A percentile compares a stretch with the other conserved stretches of the same genome.
phyloP scores from a whole-genome alignment of 768 basidiomycete genomes.

The Ramaria sp. region DNA sequence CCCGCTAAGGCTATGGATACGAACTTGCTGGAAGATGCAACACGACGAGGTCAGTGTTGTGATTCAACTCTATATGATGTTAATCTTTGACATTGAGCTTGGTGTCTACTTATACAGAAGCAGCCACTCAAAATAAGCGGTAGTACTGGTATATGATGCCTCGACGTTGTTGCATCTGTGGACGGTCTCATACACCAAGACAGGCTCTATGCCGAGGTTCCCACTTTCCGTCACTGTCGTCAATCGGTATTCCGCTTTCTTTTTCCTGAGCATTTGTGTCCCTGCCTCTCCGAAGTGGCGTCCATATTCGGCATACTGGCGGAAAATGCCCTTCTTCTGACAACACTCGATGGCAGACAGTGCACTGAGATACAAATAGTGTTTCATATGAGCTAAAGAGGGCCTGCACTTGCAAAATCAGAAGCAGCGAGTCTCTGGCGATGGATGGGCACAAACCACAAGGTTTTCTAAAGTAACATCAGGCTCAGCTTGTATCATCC shows the following conservation, averaged over 20 bases:
- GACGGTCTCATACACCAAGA: conserved; percentile 10
- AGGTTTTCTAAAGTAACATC: conserved; percentile 42
- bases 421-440: conserved; percentile 6
- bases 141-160: conserved; percentile 12
- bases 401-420: conserved; percentile 23
- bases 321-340: conserved; percentile 64
- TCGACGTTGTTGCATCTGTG: too few species aligned
- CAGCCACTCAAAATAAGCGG: conserved; percentile 30
- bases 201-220: conserved; percentile 42
- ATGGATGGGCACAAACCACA: conserved; percentile 27
- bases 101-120: conserved; percentile 20
- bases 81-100: conserved; percentile 7
- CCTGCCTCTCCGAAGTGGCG: conserved; percentile 8
- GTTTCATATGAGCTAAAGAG: conserved; percentile 46
- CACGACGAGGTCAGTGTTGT: conserved; percentile 66
- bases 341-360: conserved; percentile 51
- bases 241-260: conserved; percentile 11
- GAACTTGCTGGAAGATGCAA: conserved; percentile 91
- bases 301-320: conserved; percentile 54
- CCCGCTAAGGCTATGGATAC: conserved; percentile 91
- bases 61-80: not conserved
- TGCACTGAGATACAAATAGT: conserved; percentile 53
- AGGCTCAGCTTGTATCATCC: conserved; percentile 45
- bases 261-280: conserved; percentile 16
- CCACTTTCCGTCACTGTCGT: conserved; percentile 28